Evolutionary conservation across 257 asterid species (phyloP).

Genomic region (Primulina huaijiensis): DNA sequence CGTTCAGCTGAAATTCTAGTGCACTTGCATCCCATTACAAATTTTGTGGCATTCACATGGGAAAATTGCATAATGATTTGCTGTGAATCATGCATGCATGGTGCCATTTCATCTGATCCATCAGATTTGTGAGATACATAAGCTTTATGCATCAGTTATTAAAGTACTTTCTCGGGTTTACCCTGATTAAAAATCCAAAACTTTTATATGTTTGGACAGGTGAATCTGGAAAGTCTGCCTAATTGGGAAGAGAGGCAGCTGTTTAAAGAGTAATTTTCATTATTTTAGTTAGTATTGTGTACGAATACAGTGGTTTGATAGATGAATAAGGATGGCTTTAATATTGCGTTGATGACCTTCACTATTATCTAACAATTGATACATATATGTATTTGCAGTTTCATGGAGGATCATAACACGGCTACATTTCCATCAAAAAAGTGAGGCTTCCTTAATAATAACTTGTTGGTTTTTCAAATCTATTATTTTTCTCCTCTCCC

Average conservation of each 20-base stretch:
- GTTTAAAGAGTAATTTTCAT: conserved; percentile 70
- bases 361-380: conserved; percentile 15
- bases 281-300: conserved; percentile 11
- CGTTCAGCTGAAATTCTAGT: background rate
- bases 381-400: conserved; percentile 44
- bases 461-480: conserved; percentile 3
- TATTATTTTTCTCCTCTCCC: background rate
- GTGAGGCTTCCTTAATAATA: conserved; percentile 44
- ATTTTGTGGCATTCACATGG: background rate
- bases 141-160: conserved; percentile 14
- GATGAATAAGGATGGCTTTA: background rate
- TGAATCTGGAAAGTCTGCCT: conserved; percentile 89
- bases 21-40: background rate
- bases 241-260: conserved; percentile 95
- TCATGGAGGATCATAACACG: conserved; percentile 99
- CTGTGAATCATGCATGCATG: background rate
- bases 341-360: background rate
- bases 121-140: background rate
- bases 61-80: background rate
- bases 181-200: conserved; percentile 13
- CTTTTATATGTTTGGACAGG: conserved; percentile 42
- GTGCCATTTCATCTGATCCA: background rate
- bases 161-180: background rate
- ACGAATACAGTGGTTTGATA: background rate
- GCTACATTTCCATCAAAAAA: conserved; percentile 96